These are phyloP conservation scores for Agrocybe chaxingu DNA, from an alignment of 768 basidiomycete species.

Conservation along the genomic window DNA sequence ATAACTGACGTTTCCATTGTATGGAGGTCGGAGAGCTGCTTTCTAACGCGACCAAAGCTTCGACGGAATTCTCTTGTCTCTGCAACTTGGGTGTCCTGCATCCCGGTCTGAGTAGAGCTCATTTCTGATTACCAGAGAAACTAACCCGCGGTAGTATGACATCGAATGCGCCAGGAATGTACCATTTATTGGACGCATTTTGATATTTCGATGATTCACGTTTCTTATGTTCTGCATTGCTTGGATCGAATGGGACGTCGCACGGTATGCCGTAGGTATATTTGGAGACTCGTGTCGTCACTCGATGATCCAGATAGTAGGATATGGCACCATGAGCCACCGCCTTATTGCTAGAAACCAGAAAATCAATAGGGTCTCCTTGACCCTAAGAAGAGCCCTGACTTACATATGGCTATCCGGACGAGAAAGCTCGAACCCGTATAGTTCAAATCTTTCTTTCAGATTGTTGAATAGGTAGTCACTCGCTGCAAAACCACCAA, in stretches of 20 bases:
- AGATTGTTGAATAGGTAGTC: conserved; percentile 44
- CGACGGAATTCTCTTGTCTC: conserved; percentile 19
- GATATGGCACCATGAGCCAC: conserved; percentile 8
- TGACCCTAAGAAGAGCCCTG: neutral
- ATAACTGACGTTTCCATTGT: conserved; percentile 1
- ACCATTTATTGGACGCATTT: neutral
- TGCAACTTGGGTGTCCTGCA: conserved; percentile 19
- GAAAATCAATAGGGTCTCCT: neutral
- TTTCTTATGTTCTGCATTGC: conserved; percentile 1
- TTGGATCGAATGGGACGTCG: neutral
- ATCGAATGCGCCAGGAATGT: conserved; percentile 3
- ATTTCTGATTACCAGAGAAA: conserved; percentile 3
- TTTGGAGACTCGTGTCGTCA: too few relatives aligned
- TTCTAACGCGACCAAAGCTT: conserved; percentile 10
- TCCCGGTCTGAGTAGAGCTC: neutral
- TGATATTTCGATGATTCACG: neutral
- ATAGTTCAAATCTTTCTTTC: conserved; percentile 28
- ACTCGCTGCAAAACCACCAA: conserved; percentile 52
- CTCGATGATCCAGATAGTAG: conserved; percentile 1
- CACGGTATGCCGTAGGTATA: too few relatives aligned
- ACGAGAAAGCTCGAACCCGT: conserved; percentile 33
- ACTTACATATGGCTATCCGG: conserved; percentile 48
- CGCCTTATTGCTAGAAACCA: conserved; percentile 3
- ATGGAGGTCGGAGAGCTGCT: neutral
- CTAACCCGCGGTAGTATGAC: conserved; percentile 1